Conservation (phyloP, 2,329 filamentous ascomycete species). For the Diaporthe sp. region DNA sequence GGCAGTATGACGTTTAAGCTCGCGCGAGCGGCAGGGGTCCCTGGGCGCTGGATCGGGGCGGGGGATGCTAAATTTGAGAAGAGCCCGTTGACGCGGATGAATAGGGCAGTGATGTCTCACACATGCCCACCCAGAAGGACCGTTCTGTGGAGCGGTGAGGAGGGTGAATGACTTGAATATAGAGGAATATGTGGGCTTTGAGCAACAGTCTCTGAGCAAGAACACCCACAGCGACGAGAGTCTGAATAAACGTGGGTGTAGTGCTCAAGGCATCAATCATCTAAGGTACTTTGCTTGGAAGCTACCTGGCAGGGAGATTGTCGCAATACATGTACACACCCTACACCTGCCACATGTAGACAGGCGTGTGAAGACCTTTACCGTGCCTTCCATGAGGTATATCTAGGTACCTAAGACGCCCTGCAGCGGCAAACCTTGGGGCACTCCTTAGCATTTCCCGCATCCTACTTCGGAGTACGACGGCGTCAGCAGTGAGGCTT, state of each 20-base stretch:
- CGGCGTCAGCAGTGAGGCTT: slow-evolving; percentile 28
- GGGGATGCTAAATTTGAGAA: slow-evolving; percentile 20
- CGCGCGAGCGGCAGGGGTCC: slow-evolving; percentile 8
- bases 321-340: background rate
- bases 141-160: background rate
- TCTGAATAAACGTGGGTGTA: background rate
- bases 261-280: slow-evolving; percentile 2
- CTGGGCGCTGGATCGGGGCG: background rate
- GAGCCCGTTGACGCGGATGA: background rate
- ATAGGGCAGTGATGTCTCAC: background rate
- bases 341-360: background rate
- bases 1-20: slow-evolving; percentile 27
- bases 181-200: background rate
- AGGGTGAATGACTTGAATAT: slow-evolving; percentile 2
- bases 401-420: background rate
- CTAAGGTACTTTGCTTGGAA: background rate
- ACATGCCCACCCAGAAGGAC: background rate
- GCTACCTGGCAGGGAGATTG: background rate
- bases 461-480: background rate
- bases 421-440: slow-evolving; percentile 14
- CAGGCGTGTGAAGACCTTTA: background rate
- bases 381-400: slow-evolving; percentile 1
- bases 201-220: background rate
- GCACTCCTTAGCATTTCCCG: background rate
- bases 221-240: background rate